Conservation (phyloP, 129 eudicot species). For the Mikania micrantha region DNA sequence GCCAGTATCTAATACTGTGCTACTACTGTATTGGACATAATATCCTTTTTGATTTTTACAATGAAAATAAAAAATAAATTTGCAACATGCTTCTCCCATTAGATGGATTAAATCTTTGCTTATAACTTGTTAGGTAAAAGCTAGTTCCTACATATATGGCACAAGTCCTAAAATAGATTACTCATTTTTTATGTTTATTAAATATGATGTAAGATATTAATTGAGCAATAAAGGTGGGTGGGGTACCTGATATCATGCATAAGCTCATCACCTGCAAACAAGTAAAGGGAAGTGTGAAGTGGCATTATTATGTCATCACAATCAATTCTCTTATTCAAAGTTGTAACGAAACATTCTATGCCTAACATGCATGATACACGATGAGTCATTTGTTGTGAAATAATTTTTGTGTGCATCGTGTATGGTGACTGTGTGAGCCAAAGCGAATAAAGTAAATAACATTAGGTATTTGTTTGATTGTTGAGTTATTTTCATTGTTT, state of each 20-base stretch:
- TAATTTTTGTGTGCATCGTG: not conserved
- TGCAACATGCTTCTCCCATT: constrained; percentile 1
- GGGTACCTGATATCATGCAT: constrained; percentile 4
- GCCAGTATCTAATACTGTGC: constrained; percentile 21
- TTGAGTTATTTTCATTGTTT: not conserved
- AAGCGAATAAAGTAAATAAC: constrained; percentile 8
- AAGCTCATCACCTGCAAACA: constrained; percentile 2
- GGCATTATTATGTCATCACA: constrained; percentile 7
- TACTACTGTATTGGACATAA: constrained; percentile 11
- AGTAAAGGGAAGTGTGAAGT: not conserved
- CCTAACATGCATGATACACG: constrained; percentile 7
- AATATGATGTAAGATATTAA: constrained; percentile 1
- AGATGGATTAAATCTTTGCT: constrained; percentile 8
- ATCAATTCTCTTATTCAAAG: constrained; percentile 1
- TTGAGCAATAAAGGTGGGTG: not conserved
- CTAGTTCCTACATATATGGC: not conserved
- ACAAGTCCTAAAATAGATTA: not conserved
- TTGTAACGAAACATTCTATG: constrained; percentile 12
- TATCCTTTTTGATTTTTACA: constrained; percentile 18
- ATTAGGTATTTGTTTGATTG: constrained; percentile 7
- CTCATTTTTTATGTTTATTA: not conserved
- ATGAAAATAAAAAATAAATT: not conserved
- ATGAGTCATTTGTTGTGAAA: constrained; percentile 7
- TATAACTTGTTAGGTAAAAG: not conserved
- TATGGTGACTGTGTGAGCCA: not conserved